phyloP scores from a whole-genome alignment of 2,329 filamentous ascomycete genomes.

The Aspergillus costaricaensis region DNA sequence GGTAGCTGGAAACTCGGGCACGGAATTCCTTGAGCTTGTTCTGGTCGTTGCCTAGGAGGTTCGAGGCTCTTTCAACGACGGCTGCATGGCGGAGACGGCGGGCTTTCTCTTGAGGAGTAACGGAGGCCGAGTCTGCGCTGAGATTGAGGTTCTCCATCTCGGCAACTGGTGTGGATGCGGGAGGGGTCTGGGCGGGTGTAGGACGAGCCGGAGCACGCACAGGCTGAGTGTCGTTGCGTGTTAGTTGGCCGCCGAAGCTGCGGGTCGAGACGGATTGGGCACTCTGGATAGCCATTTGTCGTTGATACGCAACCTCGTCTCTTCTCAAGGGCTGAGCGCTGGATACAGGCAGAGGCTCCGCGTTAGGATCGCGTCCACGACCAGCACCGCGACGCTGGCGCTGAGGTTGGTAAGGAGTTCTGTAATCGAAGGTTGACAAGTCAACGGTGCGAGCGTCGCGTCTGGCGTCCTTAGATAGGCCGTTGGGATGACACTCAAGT shows the following conservation, averaged over 20 bases:
- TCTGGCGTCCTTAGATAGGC: slow-evolving; percentile 77
- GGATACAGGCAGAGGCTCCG: slow-evolving; percentile 73
- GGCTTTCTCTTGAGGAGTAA: slow-evolving; percentile 77
- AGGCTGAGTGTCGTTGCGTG: slow-evolving; percentile 51
- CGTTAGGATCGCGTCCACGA: slow-evolving; percentile 82
- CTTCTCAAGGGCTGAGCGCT: slow-evolving; percentile 78
- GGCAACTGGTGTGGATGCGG: slow-evolving; percentile 32
- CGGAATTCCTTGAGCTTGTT: slow-evolving; percentile 78
- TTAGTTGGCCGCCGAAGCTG: slow-evolving; percentile 83
- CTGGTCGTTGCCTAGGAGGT: slow-evolving; percentile 75
- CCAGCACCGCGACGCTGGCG: slow-evolving; percentile 62
- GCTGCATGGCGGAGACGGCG: slow-evolving; percentile 76
- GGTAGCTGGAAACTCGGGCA: slow-evolving; percentile 75
- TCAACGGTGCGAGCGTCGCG: slow-evolving; percentile 84
- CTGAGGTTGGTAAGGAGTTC: slow-evolving; percentile 67
- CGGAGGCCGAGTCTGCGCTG: slow-evolving; percentile 38
- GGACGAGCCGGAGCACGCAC: slow-evolving; percentile 49
- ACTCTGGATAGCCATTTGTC: slow-evolving; percentile 87
- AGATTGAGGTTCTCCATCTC: slow-evolving; percentile 57
- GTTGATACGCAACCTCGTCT: slow-evolving; percentile 87
- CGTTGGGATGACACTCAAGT: slow-evolving; percentile 75
- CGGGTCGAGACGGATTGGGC: slow-evolving; percentile 77
- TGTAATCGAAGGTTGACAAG: slow-evolving; percentile 80
- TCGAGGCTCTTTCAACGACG: slow-evolving; percentile 81
- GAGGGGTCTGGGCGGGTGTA: slow-evolving; percentile 29